These are phyloP conservation scores for Sporothrix luriei DNA, from an alignment of 2,329 filamentous ascomycete genomes.

Conservation along the genomic window DNA sequence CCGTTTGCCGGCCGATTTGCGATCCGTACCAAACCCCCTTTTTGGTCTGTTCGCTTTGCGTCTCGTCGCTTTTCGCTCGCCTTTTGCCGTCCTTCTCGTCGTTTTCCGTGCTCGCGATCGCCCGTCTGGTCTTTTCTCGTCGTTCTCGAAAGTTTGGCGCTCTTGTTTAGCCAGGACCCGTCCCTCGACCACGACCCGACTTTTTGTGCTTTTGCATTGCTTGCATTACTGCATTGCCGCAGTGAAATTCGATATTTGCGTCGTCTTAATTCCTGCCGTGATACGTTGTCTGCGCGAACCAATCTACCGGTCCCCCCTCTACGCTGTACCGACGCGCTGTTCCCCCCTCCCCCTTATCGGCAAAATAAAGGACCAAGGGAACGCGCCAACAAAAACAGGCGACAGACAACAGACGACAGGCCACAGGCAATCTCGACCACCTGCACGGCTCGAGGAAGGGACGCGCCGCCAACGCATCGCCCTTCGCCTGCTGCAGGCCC, in stretches of 20 bases:
- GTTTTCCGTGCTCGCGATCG: constrained; percentile 20
- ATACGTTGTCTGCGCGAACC: neutral
- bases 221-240: constrained; percentile 14
- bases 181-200: neutral
- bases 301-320: neutral
- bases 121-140: neutral
- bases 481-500: constrained; percentile 28
- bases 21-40: neutral
- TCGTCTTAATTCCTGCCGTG: constrained; percentile 14
- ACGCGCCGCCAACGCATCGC: constrained; percentile 34
- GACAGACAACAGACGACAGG: neutral
- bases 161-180: constrained; percentile 16
- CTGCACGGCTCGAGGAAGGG: constrained; percentile 23
- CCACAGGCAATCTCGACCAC: constrained; percentile 11
- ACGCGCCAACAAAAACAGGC: constrained; percentile 15
- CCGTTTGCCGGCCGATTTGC: neutral
- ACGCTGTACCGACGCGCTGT: neutral
- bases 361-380: constrained; percentile 5
- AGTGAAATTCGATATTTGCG: constrained; percentile 20
- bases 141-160: constrained; percentile 15
- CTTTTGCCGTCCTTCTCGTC: neutral
- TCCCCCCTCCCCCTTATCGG: constrained; percentile 8
- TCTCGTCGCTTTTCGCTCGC: neutral
- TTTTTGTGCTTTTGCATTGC: constrained; percentile 17
- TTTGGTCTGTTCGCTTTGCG: neutral